These are phyloP conservation scores for Rhizopus delemar DNA, from an alignment of 371 early-diverging fungal species.

Conservation along the genomic window DNA sequence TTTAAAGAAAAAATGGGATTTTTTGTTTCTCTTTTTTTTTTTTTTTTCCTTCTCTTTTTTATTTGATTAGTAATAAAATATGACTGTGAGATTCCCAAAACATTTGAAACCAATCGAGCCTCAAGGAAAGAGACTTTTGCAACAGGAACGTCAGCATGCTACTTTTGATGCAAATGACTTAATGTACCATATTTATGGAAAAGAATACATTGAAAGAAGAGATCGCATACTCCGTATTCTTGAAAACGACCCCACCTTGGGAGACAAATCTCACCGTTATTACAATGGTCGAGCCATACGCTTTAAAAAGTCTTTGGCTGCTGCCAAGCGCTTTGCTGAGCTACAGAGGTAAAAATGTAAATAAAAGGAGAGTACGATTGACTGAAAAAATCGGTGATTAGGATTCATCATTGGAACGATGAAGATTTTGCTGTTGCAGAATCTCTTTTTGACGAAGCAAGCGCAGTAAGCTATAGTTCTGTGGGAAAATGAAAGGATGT, in stretches of 20 bases:
- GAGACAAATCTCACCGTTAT: slow-evolving; percentile 60
- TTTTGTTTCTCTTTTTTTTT: slow-evolving; percentile 4
- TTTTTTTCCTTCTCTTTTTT: slow-evolving; percentile 13
- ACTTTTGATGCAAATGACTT: slow-evolving; percentile 44
- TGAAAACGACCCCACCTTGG: slow-evolving; percentile 54
- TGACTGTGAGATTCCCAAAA: slow-evolving; percentile 45
- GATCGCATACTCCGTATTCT: slow-evolving; percentile 49
- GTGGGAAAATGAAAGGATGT: background rate
- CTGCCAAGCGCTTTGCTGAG: slow-evolving; percentile 54
- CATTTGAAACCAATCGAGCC: slow-evolving; percentile 57
- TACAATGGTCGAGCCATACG: slow-evolving; percentile 56
- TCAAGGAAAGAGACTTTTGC: slow-evolving; percentile 49
- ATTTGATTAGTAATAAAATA: slow-evolving; percentile 6
- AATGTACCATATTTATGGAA: slow-evolving; percentile 41
- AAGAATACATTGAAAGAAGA: slow-evolving; percentile 44
- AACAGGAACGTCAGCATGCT: slow-evolving; percentile 40
- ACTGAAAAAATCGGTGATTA: background rate
- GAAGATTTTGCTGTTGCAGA: slow-evolving; percentile 60
- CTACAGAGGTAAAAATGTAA: slow-evolving; percentile 39
- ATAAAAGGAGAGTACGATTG: no score
- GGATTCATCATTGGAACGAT: slow-evolving; percentile 53
- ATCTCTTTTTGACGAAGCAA: slow-evolving; percentile 56
- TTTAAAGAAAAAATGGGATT: slow-evolving; percentile 1
- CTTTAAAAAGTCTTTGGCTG: slow-evolving; percentile 48
- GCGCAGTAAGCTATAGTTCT: slow-evolving; percentile 44